These are phyloP conservation scores for Panaeolus cyanescens DNA, from an alignment of 768 basidiomycete species.

Conservation along the genomic window DNA sequence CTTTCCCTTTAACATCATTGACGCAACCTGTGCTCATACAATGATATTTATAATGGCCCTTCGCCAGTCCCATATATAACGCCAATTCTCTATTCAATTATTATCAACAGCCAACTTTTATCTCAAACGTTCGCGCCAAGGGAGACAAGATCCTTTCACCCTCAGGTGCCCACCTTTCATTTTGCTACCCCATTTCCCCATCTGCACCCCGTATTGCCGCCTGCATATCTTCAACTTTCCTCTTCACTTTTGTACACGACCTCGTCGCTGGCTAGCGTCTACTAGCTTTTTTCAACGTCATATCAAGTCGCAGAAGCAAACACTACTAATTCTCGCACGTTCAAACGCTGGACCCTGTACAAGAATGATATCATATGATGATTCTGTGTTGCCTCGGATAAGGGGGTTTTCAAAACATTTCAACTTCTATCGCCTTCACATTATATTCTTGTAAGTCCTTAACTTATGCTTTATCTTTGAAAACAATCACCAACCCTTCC, in stretches of 20 bases:
- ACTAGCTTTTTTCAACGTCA: not conserved
- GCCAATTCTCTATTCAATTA: not conserved
- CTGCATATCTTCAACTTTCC: no score
- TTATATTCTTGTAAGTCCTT: constrained; percentile 58
- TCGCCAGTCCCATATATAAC: not conserved
- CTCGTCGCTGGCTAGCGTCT: not conserved
- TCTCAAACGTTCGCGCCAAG: constrained; percentile 13
- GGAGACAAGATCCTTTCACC: not conserved
- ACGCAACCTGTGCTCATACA: not conserved
- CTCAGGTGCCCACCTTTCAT: not conserved
- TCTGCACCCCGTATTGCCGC: not conserved
- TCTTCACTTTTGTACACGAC: not conserved
- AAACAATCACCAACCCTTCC: constrained; percentile 7
- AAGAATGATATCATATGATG: not conserved
- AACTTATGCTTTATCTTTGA: not conserved
- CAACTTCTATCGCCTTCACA: constrained; percentile 68
- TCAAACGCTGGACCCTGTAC: not conserved
- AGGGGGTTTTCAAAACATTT: constrained; percentile 41
- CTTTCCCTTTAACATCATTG: not conserved
- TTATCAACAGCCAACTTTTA: not conserved
- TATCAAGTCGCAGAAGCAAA: not conserved
- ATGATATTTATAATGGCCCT: constrained; percentile 2
- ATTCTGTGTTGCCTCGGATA: not conserved
- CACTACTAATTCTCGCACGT: not conserved
- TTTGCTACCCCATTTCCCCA: not conserved